Base-by-base conservation (phyloP, 1,139 yeast genomes). In the Yamadazyma jaroonii region DNA sequence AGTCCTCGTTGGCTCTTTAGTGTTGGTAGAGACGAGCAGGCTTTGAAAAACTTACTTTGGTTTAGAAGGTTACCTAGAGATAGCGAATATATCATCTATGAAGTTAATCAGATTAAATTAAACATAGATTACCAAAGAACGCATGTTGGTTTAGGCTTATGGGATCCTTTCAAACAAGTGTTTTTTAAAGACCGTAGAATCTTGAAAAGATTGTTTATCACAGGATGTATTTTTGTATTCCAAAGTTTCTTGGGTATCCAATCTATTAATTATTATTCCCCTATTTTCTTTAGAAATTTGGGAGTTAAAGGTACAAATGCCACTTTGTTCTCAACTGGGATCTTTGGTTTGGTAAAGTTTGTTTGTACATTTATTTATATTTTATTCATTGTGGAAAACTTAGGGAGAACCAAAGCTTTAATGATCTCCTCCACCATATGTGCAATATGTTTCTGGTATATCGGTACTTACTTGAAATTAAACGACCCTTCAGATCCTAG, bases 201-300 rank as follows among this genome's bases (percentile, higher is more conserved):
- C 6, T 54, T 65, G 29, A 48, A 53, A 42, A 53, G 72, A 27
- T 50, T 65, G 41, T 40, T 53, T 20, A 56, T 66, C 37, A 65
- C 73, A 9, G 58, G 64, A 42, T 37, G 56, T 20, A 53, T 68
- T 30, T 66, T 66, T 47, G 52, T 67, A 31, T 61, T 70, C 49
- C 74, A 69, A 49, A 67, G 68, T 52, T 67, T 68, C 45, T 58
- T 67, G 52, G 76, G 76, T 20, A 66, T 69, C 44, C 75, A 67
- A 53, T 62, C 70, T 8, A 67, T 68, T 49, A 70, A 69, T 49
- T 70, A 70, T 48, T 70, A 70, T 51, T 66, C 74, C 9, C 74
- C 75, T 12, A 59, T 57, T 25, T 59, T 70, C 38, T 70, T 70
- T 47, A 53, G 57, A 31, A 60, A 62, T 25, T 56, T 69, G 44